phyloP scores from a whole-genome alignment of 2,329 filamentous ascomycete species.

The Alternaria atra region DNA sequence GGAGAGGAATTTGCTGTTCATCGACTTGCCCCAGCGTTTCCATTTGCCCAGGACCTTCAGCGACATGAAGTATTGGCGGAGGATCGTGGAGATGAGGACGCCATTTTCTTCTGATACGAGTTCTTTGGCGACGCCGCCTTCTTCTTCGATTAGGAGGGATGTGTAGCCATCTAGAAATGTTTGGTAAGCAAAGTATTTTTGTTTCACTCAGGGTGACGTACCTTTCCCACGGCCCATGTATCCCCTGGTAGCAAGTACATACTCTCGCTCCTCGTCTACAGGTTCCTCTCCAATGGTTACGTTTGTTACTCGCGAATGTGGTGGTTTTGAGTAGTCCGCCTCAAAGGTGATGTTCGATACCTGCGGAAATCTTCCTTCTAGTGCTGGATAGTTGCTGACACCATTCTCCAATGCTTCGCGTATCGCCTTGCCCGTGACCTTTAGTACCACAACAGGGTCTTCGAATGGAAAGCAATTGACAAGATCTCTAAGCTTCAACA shows the following conservation, averaged over 20 bases:
- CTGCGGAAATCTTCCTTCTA: constrained; percentile 85
- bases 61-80: constrained; percentile 91
- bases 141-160: constrained; percentile 75
- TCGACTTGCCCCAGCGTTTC: constrained; percentile 72
- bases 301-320: constrained; percentile 70
- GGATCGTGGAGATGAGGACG: constrained; percentile 82
- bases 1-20: constrained; percentile 70
- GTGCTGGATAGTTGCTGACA: constrained; percentile 79
- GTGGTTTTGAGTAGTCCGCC: constrained; percentile 71
- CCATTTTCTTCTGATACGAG: constrained; percentile 87
- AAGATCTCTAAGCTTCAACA: constrained; percentile 81
- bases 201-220: constrained; percentile 9
- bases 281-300: constrained; percentile 69
- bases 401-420: constrained; percentile 85
- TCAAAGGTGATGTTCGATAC: constrained; percentile 83
- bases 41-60: constrained; percentile 82
- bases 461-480: constrained; percentile 92
- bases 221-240: constrained; percentile 87
- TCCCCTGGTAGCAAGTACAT: constrained; percentile 79
- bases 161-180: constrained; percentile 72
- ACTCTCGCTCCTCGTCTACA: constrained; percentile 70
- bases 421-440: constrained; percentile 75
- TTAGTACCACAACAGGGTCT: constrained; percentile 83
- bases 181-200: constrained; percentile 11
- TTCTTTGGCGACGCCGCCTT: constrained; percentile 79